phyloP scores from a whole-genome alignment of 2,329 filamentous ascomycete species.

The Cladobotryum mycophilum region DNA sequence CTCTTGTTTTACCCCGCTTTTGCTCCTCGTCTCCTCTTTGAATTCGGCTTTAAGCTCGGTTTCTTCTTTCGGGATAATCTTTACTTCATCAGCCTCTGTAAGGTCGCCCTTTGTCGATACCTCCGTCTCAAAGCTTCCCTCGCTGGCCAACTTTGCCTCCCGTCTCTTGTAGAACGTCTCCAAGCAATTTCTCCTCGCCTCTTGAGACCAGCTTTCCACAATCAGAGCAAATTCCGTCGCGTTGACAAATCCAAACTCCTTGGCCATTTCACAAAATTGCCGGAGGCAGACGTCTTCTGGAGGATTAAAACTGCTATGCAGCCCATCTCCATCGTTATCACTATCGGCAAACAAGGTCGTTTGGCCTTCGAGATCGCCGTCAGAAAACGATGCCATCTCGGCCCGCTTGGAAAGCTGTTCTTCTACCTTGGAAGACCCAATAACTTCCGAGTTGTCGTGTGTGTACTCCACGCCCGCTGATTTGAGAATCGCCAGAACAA shows the following conservation, averaged over 20 bases:
- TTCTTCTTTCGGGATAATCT: constrained; percentile 10
- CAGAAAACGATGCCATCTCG: constrained; percentile 48
- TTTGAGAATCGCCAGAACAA: constrained; percentile 81
- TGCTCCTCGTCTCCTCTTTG: constrained; percentile 6
- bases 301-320: constrained; percentile 56
- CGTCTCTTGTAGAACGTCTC: constrained; percentile 73
- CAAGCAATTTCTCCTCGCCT: constrained; percentile 69
- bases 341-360: constrained; percentile 54
- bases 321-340: constrained; percentile 24
- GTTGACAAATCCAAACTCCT: constrained; percentile 66
- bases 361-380: constrained; percentile 40
- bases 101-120: constrained; percentile 18
- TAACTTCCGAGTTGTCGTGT: constrained; percentile 91
- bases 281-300: constrained; percentile 66
- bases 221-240: constrained; percentile 81
- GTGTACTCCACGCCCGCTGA: constrained; percentile 89
- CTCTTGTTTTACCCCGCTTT: constrained; percentile 6
- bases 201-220: constrained; percentile 86
- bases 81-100: constrained; percentile 1
- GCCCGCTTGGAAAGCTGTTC: constrained; percentile 73
- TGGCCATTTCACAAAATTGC: constrained; percentile 89
- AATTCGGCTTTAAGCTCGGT: constrained; percentile 1
- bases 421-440: constrained; percentile 90
- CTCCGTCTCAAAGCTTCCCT: constrained; percentile 13
- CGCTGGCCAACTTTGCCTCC: constrained; percentile 42